Evolutionary conservation across 1,284 basidiomycete genomes (phyloP).

Genomic region (Mycena sp.): DNA sequence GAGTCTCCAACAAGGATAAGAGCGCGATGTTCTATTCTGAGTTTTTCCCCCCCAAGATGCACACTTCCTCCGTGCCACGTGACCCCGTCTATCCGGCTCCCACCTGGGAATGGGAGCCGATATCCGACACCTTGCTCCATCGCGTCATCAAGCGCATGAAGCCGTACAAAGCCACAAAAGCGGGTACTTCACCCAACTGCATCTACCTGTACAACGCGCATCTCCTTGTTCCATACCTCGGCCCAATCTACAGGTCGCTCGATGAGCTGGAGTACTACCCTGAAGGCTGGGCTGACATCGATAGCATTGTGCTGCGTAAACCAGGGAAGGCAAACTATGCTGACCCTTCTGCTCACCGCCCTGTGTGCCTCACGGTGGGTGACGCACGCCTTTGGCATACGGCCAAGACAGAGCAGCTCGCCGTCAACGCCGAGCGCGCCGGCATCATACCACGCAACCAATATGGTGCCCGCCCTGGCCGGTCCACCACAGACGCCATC

Average conservation of each 20-base stretch:
- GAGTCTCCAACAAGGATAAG: slow-evolving; percentile 17
- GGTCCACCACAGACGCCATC: slow-evolving; percentile 31
- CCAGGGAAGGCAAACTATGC: slow-evolving; percentile 48
- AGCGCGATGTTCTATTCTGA: not conserved
- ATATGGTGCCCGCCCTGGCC: slow-evolving; percentile 32
- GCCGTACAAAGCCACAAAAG: slow-evolving; percentile 48
- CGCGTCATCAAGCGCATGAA: slow-evolving; percentile 25
- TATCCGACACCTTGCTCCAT: slow-evolving; percentile 35
- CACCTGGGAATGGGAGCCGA: slow-evolving; percentile 29
- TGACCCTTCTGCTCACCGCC: slow-evolving; percentile 46
- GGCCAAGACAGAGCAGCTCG: not conserved
- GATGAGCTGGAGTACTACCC: slow-evolving; percentile 41
- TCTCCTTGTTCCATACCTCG: slow-evolving; percentile 38
- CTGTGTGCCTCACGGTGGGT: slow-evolving; percentile 40
- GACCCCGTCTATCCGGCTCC: slow-evolving; percentile 28
- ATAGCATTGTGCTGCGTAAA: slow-evolving; percentile 50
- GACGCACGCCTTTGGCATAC: not conserved
- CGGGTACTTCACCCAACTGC: slow-evolving; percentile 47
- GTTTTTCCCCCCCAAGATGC: not conserved
- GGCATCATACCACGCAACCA: slow-evolving; percentile 22
- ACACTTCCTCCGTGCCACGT: not conserved
- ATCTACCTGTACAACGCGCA: slow-evolving; percentile 40
- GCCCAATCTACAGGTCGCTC: slow-evolving; percentile 41
- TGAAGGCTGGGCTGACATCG: slow-evolving; percentile 40
- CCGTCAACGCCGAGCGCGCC: not conserved